Percentiles rank a stretch among this genome's conserved stretches.
These are phyloP conservation scores for Rugonectria rugulosa DNA, from an alignment of 2,329 filamentous ascomycete species.

Conservation along the genomic window DNA sequence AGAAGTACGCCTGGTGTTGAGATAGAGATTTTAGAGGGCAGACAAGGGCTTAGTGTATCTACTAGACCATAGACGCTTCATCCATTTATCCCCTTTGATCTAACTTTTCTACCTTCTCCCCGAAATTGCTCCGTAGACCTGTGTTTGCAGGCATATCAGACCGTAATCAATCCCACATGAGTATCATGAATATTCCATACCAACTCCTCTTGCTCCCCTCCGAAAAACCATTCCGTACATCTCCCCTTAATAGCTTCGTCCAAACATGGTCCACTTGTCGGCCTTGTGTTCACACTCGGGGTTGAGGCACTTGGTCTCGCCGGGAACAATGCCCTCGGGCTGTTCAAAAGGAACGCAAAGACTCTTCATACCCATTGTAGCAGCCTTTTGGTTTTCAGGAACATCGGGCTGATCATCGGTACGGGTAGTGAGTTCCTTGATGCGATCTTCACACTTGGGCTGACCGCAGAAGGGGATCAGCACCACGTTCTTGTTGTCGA, in stretches of 20 bases:
- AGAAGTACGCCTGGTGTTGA: constrained; percentile 82
- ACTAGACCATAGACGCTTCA: constrained; percentile 29
- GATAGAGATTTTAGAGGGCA: not conserved
- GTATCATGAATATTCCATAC: constrained; percentile 41
- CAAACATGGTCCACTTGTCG: constrained; percentile 93
- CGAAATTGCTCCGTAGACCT: constrained; percentile 24
- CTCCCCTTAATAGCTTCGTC: constrained; percentile 67
- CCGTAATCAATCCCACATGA: constrained; percentile 40
- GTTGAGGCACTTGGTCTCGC: constrained; percentile 90
- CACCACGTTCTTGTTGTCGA: constrained; percentile 92
- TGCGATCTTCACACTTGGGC: constrained; percentile 85
- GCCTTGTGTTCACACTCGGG: constrained; percentile 81
- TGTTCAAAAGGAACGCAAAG: constrained; percentile 82
- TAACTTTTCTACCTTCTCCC: constrained; percentile 33
- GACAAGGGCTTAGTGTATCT: not conserved
- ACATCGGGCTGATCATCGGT: constrained; percentile 67
- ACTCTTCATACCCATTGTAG: constrained; percentile 72
- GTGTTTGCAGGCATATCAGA: constrained; percentile 39
- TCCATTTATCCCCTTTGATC: constrained; percentile 26
- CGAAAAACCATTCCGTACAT: constrained; percentile 24
- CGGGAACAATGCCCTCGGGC: constrained; percentile 78
- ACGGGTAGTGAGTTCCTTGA: constrained; percentile 90
- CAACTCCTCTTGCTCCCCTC: constrained; percentile 39
- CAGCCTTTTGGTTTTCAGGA: constrained; percentile 61
- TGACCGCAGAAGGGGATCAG: constrained; percentile 90